A percentile compares a stretch with the other conserved stretches of the same genome.
Conservation (phyloP, 371 early-diverging fungal genomes). For the Amoeboaphelidium protococcarum region DNA sequence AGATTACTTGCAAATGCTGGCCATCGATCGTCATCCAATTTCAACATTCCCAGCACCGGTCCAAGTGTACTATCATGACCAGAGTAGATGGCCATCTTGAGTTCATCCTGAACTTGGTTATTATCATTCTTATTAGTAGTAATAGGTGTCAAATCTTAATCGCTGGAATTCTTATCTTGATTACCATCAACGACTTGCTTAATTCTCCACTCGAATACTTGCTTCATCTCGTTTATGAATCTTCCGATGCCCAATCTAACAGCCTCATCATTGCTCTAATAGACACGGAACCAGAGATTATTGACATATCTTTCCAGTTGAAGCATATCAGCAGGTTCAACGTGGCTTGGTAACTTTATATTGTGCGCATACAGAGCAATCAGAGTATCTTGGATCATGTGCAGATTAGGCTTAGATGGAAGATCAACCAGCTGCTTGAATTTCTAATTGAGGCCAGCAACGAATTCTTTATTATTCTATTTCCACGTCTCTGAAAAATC, state of each 20-base stretch:
- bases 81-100: constrained; percentile 4
- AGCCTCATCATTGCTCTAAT: neutral
- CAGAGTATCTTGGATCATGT: neutral
- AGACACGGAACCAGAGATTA: neutral
- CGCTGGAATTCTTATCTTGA: no score
- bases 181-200: neutral
- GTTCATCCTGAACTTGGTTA: no score
- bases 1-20: constrained; percentile 2
- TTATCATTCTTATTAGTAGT: no score
- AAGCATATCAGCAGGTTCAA: neutral
- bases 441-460: neutral
- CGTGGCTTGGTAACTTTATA: neutral
- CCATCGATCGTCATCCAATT: constrained; percentile 1
- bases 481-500: neutral
- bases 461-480: neutral
- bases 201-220: neutral
- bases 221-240: neutral
- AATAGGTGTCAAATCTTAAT: no score
- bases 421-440: neutral
- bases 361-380: neutral
- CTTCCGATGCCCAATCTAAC: neutral
- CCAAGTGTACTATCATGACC: constrained; percentile 5
- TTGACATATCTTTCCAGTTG: neutral
- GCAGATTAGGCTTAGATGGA: neutral
- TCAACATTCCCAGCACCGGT: neutral